A percentile compares a stretch with the other conserved stretches of the same genome.
These are phyloP conservation scores for Globisporangium irregulare DNA, from an alignment of 352 stramenopile species.

Conservation along the genomic window DNA sequence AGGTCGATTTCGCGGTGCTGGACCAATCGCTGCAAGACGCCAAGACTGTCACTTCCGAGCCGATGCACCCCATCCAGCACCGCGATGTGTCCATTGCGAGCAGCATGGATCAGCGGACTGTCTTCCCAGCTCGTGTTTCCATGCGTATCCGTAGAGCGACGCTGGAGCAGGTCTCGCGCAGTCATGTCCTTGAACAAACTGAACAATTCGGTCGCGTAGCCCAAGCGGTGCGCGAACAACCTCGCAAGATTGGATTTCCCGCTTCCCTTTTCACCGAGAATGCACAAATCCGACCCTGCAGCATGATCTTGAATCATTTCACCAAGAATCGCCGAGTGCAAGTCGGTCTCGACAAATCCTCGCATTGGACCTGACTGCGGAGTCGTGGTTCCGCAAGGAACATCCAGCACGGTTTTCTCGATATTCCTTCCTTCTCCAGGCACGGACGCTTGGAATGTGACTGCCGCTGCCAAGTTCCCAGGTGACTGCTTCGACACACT, in stretches of 20 bases:
- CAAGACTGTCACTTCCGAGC: conserved; percentile 87
- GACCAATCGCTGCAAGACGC: conserved; percentile 83
- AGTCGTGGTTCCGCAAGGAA: conserved; percentile 43
- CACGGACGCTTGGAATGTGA: conserved; percentile 19
- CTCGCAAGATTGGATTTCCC: conserved; percentile 78
- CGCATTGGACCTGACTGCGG: conserved; percentile 26
- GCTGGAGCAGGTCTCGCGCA: conserved; percentile 89
- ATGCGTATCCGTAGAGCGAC: conserved; percentile 77
- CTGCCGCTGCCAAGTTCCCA: conserved; percentile 20
- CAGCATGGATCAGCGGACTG: conserved; percentile 89
- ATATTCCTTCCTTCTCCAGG: not conserved
- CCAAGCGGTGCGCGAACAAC: conserved; percentile 65
- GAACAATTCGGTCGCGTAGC: conserved; percentile 88
- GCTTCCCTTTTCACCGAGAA: conserved; percentile 79
- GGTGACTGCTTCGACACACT: conserved; percentile 28
- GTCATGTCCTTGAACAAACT: conserved; percentile 94
- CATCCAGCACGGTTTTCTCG: conserved; percentile 21
- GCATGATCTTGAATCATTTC: conserved; percentile 83
- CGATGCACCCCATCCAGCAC: conserved; percentile 95
- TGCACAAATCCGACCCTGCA: conserved; percentile 69
- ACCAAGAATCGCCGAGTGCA: conserved; percentile 44
- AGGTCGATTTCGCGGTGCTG: conserved; percentile 89
- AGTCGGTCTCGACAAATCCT: conserved; percentile 59
- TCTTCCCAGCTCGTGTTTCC: conserved; percentile 93
- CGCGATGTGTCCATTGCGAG: conserved; percentile 72